A percentile compares a stretch with the other conserved stretches of the same genome.
Evolutionary conservation across 2,329 filamentous ascomycete genomes (phyloP).

Genomic region (Exophiala phaeomuriformis): DNA sequence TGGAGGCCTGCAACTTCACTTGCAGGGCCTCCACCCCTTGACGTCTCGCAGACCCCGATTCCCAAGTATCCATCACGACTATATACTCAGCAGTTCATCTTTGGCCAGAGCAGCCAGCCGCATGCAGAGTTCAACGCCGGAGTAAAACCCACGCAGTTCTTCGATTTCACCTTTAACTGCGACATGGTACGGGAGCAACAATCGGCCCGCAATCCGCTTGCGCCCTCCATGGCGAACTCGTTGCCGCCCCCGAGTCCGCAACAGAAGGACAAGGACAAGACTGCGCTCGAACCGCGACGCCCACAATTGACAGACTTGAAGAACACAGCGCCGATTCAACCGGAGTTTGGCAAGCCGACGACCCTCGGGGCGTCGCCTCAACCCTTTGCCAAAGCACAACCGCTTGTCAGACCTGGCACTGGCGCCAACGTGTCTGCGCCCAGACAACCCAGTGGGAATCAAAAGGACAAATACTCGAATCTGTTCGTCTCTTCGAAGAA

Average conservation of each 20-base stretch:
- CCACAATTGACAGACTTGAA: constrained; percentile 9
- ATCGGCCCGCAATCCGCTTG: constrained; percentile 34
- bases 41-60: neutral
- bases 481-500: constrained; percentile 25
- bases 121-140: neutral
- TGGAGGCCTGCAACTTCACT: constrained; percentile 1
- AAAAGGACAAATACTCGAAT: constrained; percentile 22
- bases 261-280: constrained; percentile 25
- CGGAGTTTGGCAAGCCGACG: constrained; percentile 54
- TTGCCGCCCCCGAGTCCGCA: constrained; percentile 26
- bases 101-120: neutral
- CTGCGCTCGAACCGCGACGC: neutral
- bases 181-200: constrained; percentile 49
- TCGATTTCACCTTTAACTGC: constrained; percentile 12
- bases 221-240: constrained; percentile 34
- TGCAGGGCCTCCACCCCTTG: neutral
- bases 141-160: constrained; percentile 1
- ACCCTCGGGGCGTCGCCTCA: constrained; percentile 43
- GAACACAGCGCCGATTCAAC: constrained; percentile 25
- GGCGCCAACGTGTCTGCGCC: constrained; percentile 22
- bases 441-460: constrained; percentile 14
- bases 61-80: constrained; percentile 2
- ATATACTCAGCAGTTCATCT: constrained; percentile 3
- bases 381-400: constrained; percentile 41
- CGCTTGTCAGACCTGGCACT: constrained; percentile 37